Evolutionary conservation across 2,329 filamentous ascomycete species (phyloP), one percentile per base, ranked within the genome.

Genomic region (Rhinocladiella mackenziei): DNA sequence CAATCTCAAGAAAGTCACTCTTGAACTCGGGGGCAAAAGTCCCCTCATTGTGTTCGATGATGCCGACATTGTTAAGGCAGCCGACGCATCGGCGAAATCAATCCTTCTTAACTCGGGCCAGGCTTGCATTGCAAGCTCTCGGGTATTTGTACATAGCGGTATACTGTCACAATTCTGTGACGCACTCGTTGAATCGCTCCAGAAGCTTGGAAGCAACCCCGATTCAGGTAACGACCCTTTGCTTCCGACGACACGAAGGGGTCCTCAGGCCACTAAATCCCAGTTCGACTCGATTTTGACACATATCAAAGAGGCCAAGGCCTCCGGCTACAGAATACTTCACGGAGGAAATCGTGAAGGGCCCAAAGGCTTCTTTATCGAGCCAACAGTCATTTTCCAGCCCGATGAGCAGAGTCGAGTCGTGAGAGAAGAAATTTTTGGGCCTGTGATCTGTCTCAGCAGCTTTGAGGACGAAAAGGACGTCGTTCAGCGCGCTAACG

Each of bases 251-350:
- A 65, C 67, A 15, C 63, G 74, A 45, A 74, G 81, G 1, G 83
- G 80, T 1, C 82, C 82, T 0, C 63, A 84, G 2, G 78, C 81
- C 48, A 85, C 84, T 62, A 63, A 71, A 52, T 74, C 78, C 72
- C 82, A 85, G 61, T 84, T 73, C 57, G 75, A 81, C 34, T 73
- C 73, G 17, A 76, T 80, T 18, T 75, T 74, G 55, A 60, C 66
- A 8, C 73, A 81, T 48, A 70, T 83, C 39, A 68, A 69, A 6
- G 75, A 80, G 36, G 76, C 74, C 46, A 70, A 73, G 55, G 66
- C 68, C 49, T 72, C 75, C 26, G 74, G 75, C 35, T 71, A 75
- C 54, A 70, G 72, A 9, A 67, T 78, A 31, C 73, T 72, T 1
- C 54, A 70, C 10, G 76, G 75, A 8, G 76, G 76, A 31, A 60